Base-by-base conservation (phyloP, 192 early-diverging fungal species). In the Backusella parvicylindrica region DNA sequence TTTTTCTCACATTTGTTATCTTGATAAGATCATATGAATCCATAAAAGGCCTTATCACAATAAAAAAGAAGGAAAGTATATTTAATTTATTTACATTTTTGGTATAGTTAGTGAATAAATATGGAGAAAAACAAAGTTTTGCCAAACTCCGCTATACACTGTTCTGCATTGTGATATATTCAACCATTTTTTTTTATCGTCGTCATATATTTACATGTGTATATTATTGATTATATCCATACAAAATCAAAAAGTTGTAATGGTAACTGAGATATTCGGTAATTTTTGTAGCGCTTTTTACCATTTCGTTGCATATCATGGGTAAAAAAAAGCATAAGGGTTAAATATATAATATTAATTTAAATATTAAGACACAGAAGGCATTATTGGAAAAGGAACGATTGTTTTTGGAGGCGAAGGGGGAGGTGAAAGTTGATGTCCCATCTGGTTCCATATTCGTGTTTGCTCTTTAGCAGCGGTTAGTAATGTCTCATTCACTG, bases 291-390 rank as follows among this genome's bases (percentile, higher is more conserved):
- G 16, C 49, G n/a, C 18, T n/a, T 5, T 50, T 50, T 50, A 21
- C n/a, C 49, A 50, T 50, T 50, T 50, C 2, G n/a, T 50, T 53
- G n/a, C 50, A 56, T 56, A 56, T 9, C 12, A 26, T 28, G 53
- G n/a, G 11, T 26, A 26, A 56, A 56, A 23, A 2, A 56, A 26
- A 56, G 41, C 0, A 43, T 6, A 50, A 6, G 7, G 6, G 53
- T 11, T 60, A 28, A 4, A 28, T 28, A 26, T 60, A 60, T 26
- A 26, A n/a, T 11, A 60, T n/a, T 21, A 78, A 1, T 70, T 70
- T 9, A 76, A 32, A 33, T 84, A 81, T 70, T 87, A 87, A 12
- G 76, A 56, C 8, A 77, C 74, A 38, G 33, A 37, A 21, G 66
- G 21, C 8, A 68, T 38, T 18, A 68, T 36, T 28, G 68, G 68